A percentile compares a stretch with the other conserved stretches of the same genome.
Conservation (phyloP, 129 eudicot genomes). For the Escallonia herrerae region DNA sequence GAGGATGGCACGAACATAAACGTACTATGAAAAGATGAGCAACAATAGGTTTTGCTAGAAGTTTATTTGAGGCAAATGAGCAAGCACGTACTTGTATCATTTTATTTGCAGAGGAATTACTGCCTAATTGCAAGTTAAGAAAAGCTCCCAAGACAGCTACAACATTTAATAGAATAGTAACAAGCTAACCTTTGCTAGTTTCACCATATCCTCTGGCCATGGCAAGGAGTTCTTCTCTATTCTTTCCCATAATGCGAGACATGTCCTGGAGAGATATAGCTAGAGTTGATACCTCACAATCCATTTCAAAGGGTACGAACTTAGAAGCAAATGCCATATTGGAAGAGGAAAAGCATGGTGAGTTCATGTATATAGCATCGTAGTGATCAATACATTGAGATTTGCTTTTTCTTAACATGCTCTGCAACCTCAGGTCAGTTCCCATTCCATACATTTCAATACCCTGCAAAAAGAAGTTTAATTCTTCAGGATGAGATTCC, state of each 20-base stretch:
- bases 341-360: slow-evolving; percentile 94
- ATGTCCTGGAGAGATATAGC: slow-evolving; percentile 49
- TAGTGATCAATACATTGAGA: slow-evolving; percentile 51
- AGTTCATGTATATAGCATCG: slow-evolving; percentile 67
- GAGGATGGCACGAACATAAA: background rate
- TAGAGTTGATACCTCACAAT: background rate
- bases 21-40: too few relatives aligned
- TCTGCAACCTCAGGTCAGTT: too few relatives aligned
- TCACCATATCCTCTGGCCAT: slow-evolving; percentile 81
- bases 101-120: background rate
- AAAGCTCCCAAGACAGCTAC: background rate
- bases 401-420: too few relatives aligned
- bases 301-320: background rate
- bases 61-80: too few relatives aligned
- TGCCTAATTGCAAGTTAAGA: background rate
- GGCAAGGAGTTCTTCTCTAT: slow-evolving; percentile 92
- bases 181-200: slow-evolving; percentile 50
- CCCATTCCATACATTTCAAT: too few relatives aligned
- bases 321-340: slow-evolving; percentile 27
- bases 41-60: too few relatives aligned
- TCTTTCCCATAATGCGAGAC: slow-evolving; percentile 98
- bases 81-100: too few relatives aligned
- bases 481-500: too few relatives aligned
- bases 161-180: background rate
- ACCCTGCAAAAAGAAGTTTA: too few relatives aligned